Percentiles rank a stretch among this genome's conserved stretches.
Conservation (phyloP, 352 stramenopile species). For the Phytophthora foliorum region DNA sequence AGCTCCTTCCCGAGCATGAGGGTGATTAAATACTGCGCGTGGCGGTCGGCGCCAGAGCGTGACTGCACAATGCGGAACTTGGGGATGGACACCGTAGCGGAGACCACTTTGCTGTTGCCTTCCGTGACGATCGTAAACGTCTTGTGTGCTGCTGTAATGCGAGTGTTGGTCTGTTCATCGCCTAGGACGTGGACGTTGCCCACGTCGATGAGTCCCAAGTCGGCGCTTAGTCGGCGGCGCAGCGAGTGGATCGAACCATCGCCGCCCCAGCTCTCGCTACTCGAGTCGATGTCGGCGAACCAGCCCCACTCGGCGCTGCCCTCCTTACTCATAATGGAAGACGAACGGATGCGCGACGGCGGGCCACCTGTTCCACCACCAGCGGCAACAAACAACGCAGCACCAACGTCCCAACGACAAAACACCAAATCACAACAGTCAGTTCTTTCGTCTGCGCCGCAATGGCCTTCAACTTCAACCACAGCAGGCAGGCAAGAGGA, state of each 20-base stretch:
- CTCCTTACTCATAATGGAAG: conserved; percentile 79
- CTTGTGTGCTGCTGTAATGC: conserved; percentile 88
- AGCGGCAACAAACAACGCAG: conserved; percentile 33
- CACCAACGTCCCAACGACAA: conserved; percentile 38
- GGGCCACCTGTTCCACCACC: conserved; percentile 41
- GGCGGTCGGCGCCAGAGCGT: conserved; percentile 78
- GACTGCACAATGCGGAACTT: conserved; percentile 92
- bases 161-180: conserved; percentile 87
- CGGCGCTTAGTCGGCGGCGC: conserved; percentile 72
- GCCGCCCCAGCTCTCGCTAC: conserved; percentile 80
- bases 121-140: conserved; percentile 84
- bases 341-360: conserved; percentile 66
- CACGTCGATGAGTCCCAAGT: conserved; percentile 75
- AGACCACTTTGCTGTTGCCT: conserved; percentile 84
- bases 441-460: conserved; percentile 32
- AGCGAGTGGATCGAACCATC: conserved; percentile 75
- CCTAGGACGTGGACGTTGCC: conserved; percentile 79
- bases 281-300: conserved; percentile 91
- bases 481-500: conserved; percentile 31
- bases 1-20: conserved; percentile 89
- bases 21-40: conserved; percentile 91
- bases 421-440: conserved; percentile 38
- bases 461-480: conserved; percentile 31
- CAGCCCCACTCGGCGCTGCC: conserved; percentile 88
- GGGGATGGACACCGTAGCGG: conserved; percentile 82